A percentile compares a stretch with the other conserved stretches of the same genome.
phyloP scores from a whole-genome alignment of 2,329 filamentous ascomycete species.

The Fusarium annulatum region DNA sequence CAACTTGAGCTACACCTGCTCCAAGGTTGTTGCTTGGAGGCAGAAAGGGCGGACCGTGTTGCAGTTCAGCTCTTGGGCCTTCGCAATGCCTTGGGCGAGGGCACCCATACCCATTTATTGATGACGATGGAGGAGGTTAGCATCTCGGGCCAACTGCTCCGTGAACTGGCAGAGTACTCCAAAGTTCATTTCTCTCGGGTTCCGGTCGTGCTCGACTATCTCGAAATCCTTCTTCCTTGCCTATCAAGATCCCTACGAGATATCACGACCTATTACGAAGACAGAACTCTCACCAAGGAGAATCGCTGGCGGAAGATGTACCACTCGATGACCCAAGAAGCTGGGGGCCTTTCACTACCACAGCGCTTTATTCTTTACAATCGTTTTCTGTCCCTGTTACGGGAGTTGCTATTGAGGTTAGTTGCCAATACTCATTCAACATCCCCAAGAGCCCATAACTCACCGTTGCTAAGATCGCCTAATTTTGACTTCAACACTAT shows the following conservation, averaged over 20 bases:
- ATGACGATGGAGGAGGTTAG: slow-evolving; percentile 61
- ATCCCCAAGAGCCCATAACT: slow-evolving; percentile 11
- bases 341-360: slow-evolving; percentile 61
- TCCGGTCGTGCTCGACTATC: slow-evolving; percentile 63
- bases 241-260: slow-evolving; percentile 64
- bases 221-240: slow-evolving; percentile 67
- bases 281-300: slow-evolving; percentile 59
- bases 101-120: slow-evolving; percentile 59
- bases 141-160: slow-evolving; percentile 58
- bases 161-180: slow-evolving; percentile 65
- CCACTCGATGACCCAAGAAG: slow-evolving; percentile 64
- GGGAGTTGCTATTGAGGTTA: slow-evolving; percentile 64
- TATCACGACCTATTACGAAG: slow-evolving; percentile 63
- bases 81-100: slow-evolving; percentile 56
- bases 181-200: slow-evolving; percentile 63
- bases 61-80: slow-evolving; percentile 61
- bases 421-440: slow-evolving; percentile 8
- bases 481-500: slow-evolving; percentile 67
- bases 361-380: slow-evolving; percentile 68
- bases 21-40: slow-evolving; percentile 65
- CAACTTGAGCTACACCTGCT: slow-evolving; percentile 55
- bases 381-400: slow-evolving; percentile 61
- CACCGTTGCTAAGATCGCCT: slow-evolving; percentile 50
- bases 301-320: slow-evolving; percentile 70
- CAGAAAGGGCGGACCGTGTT: slow-evolving; percentile 62